Evolutionary conservation across 768 basidiomycete species (phyloP).

Genomic region (Pleurotus eryngii): DNA sequence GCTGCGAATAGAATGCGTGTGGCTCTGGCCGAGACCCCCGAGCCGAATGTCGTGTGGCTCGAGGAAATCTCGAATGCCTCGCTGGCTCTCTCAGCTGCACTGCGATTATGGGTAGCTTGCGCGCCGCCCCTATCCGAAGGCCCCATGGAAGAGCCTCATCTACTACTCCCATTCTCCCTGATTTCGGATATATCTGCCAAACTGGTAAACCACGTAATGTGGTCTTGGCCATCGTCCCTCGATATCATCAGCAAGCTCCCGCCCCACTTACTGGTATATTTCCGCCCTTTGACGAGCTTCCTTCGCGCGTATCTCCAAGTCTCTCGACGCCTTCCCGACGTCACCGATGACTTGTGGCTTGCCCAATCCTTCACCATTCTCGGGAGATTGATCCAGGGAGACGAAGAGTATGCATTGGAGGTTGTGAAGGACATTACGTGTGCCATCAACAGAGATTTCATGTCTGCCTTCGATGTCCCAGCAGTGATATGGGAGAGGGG

Average conservation of each 20-base stretch:
- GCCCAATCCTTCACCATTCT: conserved; percentile 62
- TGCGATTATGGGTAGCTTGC: conserved; percentile 67
- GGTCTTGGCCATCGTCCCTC: conserved; percentile 28
- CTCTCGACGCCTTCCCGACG: conserved; percentile 54
- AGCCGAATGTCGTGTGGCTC: conserved; percentile 6
- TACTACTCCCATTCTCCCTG: conserved; percentile 53
- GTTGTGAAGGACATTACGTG: conserved; percentile 38
- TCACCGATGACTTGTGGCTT: conserved; percentile 59
- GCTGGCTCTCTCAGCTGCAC: conserved; percentile 38
- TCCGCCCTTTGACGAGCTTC: conserved; percentile 53
- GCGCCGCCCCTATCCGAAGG: conserved; percentile 39
- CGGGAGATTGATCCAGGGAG: conserved; percentile 60
- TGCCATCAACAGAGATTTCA: conserved; percentile 39
- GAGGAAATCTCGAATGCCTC: conserved; percentile 20
- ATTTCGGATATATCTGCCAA: conserved; percentile 52
- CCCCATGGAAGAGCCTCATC: conserved; percentile 48
- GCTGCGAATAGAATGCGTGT: conserved; percentile 8
- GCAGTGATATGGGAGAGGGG: conserved; percentile 46
- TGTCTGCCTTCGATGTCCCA: conserved; percentile 34
- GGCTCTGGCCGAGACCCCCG: conserved; percentile 21
- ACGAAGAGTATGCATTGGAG: conserved; percentile 56
- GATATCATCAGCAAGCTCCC: conserved; percentile 16
- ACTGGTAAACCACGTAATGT: conserved; percentile 49
- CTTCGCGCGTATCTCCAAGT: conserved; percentile 54
- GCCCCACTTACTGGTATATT: conserved; percentile 28